Conservation (phyloP, 768 basidiomycete genomes). For the Hemileccinum rubropunctum region DNA sequence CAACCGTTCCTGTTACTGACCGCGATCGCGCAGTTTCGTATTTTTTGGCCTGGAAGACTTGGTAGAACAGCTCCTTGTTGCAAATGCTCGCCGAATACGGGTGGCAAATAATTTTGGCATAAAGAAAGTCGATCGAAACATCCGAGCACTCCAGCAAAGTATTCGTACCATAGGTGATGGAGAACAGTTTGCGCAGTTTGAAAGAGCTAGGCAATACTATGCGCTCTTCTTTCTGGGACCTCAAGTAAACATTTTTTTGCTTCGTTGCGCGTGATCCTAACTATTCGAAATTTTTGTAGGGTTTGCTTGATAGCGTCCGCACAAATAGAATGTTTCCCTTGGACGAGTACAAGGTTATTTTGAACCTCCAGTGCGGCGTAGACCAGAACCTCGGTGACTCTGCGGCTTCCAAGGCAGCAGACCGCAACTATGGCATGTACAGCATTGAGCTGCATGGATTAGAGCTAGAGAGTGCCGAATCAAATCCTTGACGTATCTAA, state of each 20-base stretch:
- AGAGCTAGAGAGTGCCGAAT: constrained; percentile 53
- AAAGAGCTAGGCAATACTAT: constrained; percentile 78
- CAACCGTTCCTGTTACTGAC: not conserved
- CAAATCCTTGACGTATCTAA: constrained; percentile 24
- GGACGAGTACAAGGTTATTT: constrained; percentile 90
- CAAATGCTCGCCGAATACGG: constrained; percentile 67
- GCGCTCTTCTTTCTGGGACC: constrained; percentile 73
- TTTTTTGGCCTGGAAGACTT: constrained; percentile 84
- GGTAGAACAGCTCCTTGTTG: constrained; percentile 80
- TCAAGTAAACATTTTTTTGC: constrained; percentile 46
- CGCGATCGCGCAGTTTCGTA: constrained; percentile 58
- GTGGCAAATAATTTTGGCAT: constrained; percentile 73
- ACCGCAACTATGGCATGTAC: constrained; percentile 82
- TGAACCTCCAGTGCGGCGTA: constrained; percentile 86
- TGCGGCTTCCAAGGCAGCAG: constrained; percentile 48
- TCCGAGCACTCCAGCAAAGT: constrained; percentile 88
- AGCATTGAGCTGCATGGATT: constrained; percentile 87
- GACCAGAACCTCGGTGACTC: constrained; percentile 56
- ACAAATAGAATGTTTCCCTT: constrained; percentile 68
- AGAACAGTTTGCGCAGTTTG: constrained; percentile 62
- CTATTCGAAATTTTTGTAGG: constrained; percentile 40
- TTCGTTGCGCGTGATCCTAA: not conserved
- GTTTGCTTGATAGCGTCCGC: constrained; percentile 72
- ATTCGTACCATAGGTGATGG: constrained; percentile 73
- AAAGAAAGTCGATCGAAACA: constrained; percentile 84